Conservation (phyloP, 2,329 filamentous ascomycete species). For the Pseudocercospora fijiensis region DNA sequence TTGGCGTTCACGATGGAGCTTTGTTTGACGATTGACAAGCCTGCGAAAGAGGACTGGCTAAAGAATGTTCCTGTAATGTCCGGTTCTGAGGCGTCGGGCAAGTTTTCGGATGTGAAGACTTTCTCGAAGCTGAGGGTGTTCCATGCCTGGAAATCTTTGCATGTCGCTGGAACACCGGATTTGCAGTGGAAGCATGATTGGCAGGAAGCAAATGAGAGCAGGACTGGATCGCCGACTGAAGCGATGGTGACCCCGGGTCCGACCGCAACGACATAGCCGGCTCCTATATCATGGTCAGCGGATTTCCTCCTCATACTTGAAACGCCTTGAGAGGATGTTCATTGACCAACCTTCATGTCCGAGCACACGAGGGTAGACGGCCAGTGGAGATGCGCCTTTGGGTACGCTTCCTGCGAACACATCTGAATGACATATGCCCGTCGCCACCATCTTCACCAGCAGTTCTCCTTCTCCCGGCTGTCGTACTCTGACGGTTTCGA, state of each 20-base stretch:
- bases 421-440: not conserved
- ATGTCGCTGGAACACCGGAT: not conserved
- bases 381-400: not conserved
- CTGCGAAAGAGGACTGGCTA: not conserved
- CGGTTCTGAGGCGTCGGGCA: not conserved
- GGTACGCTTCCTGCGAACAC: not conserved
- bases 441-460: conserved; percentile 1
- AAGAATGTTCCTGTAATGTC: conserved; percentile 1
- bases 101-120: not conserved
- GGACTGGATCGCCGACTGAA: not conserved
- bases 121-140: not conserved
- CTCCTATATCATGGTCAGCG: not conserved
- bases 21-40: not conserved
- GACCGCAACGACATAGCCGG: not conserved
- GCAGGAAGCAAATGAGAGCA: not conserved
- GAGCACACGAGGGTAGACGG: not conserved
- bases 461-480: not conserved
- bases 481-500: not conserved
- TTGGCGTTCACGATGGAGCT: not conserved
- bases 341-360: not conserved
- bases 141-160: not conserved
- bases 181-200: conserved; percentile 4
- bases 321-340: too few species aligned
- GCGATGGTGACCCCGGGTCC: not conserved
- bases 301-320: not conserved